Conservation (phyloP, 306 rosid genomes). For the Dicorynia guianensis region DNA sequence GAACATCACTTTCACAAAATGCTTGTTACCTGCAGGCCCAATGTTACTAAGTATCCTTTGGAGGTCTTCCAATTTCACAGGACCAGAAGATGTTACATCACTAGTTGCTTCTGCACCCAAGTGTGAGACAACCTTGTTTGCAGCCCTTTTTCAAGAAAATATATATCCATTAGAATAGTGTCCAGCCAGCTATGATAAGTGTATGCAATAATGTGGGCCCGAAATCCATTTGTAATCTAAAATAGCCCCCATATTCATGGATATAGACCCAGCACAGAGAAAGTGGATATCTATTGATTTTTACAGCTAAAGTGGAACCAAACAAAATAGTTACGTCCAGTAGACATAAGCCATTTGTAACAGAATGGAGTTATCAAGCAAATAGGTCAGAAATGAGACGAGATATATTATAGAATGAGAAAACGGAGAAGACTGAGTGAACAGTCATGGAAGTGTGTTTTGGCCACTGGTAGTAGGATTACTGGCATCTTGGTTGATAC, state of each 20-base stretch:
- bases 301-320: too few species aligned
- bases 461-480: slow-evolving; percentile 13
- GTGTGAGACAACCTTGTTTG: slow-evolving; percentile 64
- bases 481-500: slow-evolving; percentile 10
- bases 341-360: too few species aligned
- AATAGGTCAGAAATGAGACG: slow-evolving; percentile 13
- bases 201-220: background rate
- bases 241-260: slow-evolving; percentile 16
- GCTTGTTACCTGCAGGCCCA: slow-evolving; percentile 70
- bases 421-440: slow-evolving; percentile 8
- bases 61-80: slow-evolving; percentile 88
- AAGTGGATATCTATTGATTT: too few species aligned
- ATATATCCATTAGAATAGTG: slow-evolving; percentile 18
- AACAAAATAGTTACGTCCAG: too few species aligned
- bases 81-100: slow-evolving; percentile 69
- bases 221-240: slow-evolving; percentile 29
- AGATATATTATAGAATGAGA: background rate
- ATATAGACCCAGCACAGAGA: too few species aligned
- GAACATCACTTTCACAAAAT: slow-evolving; percentile 21
- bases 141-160: slow-evolving; percentile 45
- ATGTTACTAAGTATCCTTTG: slow-evolving; percentile 85
- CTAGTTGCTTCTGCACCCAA: slow-evolving; percentile 65
- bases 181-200: slow-evolving; percentile 11
- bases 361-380: background rate
- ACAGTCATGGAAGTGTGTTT: slow-evolving; percentile 10